These are phyloP conservation scores for Amaranthus hypochondriacus DNA, from an alignment of 148 eudicot species.

Conservation along the genomic window DNA sequence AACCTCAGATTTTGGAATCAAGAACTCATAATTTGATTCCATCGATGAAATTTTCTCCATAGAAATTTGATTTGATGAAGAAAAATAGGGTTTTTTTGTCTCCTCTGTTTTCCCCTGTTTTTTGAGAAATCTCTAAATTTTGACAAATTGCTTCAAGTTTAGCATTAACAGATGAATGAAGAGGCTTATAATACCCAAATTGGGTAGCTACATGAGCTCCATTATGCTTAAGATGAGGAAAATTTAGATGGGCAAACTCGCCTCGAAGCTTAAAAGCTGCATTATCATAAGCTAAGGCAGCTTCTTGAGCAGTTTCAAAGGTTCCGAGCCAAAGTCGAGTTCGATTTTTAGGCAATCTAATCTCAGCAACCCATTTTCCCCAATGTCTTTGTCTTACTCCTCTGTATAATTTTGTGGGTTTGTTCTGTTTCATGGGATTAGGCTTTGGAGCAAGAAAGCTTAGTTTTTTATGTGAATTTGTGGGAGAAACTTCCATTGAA, in stretches of 20 bases:
- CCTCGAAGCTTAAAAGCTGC: constrained; percentile 81
- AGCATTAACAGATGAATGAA: constrained; percentile 52
- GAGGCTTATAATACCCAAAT: constrained; percentile 38
- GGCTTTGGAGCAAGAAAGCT: constrained; percentile 41
- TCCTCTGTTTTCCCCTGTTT: constrained; percentile 28
- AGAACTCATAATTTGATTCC: neutral
- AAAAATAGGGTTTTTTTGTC: constrained; percentile 17
- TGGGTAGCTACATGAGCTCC: constrained; percentile 19
- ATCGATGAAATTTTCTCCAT: neutral
- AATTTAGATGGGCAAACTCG: constrained; percentile 63
- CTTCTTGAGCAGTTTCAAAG: constrained; percentile 45
- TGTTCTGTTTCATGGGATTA: constrained; percentile 40
- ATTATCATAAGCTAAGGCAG: constrained; percentile 74
- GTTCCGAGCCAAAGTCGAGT: constrained; percentile 87
- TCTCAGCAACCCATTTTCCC: constrained; percentile 94
- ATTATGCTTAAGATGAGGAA: constrained; percentile 46
- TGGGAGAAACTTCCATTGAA: neutral
- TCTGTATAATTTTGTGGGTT: constrained; percentile 58
- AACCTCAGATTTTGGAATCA: neutral
- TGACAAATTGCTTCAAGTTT: constrained; percentile 62
- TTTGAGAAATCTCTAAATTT: constrained; percentile 22
- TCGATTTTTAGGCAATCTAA: constrained; percentile 68
- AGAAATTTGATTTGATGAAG: neutral
- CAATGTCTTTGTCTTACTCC: constrained; percentile 85
- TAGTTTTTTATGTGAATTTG: neutral